phyloP scores from a whole-genome alignment of 257 asterid species.

The Ocimum tenuiflorum region DNA sequence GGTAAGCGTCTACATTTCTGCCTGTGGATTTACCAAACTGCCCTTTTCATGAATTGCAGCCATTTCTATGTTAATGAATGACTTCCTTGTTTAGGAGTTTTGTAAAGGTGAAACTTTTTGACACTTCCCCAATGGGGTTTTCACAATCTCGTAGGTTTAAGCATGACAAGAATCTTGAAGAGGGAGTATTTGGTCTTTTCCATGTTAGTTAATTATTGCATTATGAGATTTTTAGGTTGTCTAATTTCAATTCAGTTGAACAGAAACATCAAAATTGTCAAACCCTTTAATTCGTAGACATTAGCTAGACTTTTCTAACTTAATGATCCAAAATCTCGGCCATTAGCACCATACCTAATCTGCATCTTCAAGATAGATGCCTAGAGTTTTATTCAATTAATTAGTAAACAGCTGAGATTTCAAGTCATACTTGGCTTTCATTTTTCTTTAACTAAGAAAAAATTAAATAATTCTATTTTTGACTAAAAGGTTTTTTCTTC shows the following conservation, averaged over 20 bases:
- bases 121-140: background rate
- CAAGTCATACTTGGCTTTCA: background rate
- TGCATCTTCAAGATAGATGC: slow-evolving; percentile 12
- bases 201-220: background rate
- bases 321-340: slow-evolving; percentile 23
- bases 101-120: background rate
- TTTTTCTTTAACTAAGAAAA: slow-evolving; percentile 2
- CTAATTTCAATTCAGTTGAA: slow-evolving; percentile 16
- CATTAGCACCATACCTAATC: slow-evolving; percentile 16
- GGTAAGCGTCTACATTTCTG: slow-evolving; percentile 36
- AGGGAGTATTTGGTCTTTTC: slow-evolving; percentile 11
- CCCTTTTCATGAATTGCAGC: slow-evolving; percentile 13
- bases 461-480: slow-evolving; percentile 1
- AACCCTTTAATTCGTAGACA: slow-evolving; percentile 17
- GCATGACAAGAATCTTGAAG: slow-evolving; percentile 7
- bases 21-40: slow-evolving; percentile 10
- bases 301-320: slow-evolving; percentile 18
- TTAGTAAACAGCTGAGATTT: slow-evolving; percentile 7
- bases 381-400: slow-evolving; percentile 5
- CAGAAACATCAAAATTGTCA: slow-evolving; percentile 21
- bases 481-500: slow-evolving; percentile 19
- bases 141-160: background rate
- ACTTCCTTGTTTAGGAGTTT: background rate
- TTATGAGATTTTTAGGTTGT: background rate
- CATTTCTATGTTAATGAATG: background rate